phyloP scores from a whole-genome alignment of 306 rosid genomes.

The Quercus gilva region DNA sequence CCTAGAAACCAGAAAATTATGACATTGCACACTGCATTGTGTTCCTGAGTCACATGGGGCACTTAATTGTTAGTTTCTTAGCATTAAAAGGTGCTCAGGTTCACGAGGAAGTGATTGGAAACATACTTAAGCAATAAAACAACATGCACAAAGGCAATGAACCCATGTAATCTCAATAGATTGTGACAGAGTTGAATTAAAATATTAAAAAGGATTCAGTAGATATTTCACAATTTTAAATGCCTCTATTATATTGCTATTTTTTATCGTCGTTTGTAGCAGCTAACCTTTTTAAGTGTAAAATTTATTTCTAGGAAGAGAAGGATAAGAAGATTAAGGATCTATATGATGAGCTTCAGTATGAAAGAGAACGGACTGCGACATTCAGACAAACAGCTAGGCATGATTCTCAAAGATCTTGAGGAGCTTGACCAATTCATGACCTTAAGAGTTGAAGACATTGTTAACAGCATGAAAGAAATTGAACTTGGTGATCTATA shows the following conservation, averaged over 20 bases:
- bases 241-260: neutral
- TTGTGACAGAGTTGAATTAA: neutral
- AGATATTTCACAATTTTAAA: neutral
- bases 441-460: constrained; percentile 24
- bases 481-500: constrained; percentile 19
- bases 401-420: constrained; percentile 15
- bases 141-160: neutral
- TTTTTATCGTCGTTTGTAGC: neutral
- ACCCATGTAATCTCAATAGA: neutral
- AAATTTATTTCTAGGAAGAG: constrained; percentile 5
- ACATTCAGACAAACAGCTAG: constrained; percentile 7
- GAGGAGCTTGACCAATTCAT: constrained; percentile 16
- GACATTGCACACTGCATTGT: too few species aligned
- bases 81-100: neutral
- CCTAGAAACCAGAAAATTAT: too few species aligned
- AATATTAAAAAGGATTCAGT: neutral
- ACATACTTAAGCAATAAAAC: neutral
- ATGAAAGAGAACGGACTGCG: constrained; percentile 13
- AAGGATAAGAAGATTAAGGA: constrained; percentile 23
- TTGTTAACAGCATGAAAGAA: constrained; percentile 7
- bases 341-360: constrained; percentile 8
- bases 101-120: neutral
- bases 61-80: too few species aligned
- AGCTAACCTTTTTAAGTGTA: neutral
- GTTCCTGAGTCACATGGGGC: too few species aligned